A percentile compares a stretch with the other conserved stretches of the same genome.
phyloP scores from a whole-genome alignment of 1,284 basidiomycete species.

The Boletus mariae region DNA sequence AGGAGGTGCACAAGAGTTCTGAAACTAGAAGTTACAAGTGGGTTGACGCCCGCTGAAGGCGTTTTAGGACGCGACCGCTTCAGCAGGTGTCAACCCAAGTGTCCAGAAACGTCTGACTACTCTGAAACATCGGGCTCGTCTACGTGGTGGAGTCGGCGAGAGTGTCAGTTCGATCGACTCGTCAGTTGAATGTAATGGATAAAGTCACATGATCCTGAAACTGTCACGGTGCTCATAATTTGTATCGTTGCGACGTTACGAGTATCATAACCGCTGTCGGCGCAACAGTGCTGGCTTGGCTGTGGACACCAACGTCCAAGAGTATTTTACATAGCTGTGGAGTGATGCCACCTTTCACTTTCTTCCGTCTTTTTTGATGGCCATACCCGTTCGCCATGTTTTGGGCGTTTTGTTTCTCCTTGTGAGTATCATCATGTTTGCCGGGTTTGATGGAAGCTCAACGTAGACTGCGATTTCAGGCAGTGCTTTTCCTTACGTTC shows the following conservation, averaged over 20 bases:
- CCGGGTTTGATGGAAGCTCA: not conserved
- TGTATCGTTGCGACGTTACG: not conserved
- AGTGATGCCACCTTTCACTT: not conserved
- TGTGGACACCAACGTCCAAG: not conserved
- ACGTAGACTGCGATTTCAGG: conserved; percentile 1
- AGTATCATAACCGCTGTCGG: not conserved
- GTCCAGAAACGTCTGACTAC: no score
- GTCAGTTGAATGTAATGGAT: no score
- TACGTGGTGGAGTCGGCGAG: not conserved
- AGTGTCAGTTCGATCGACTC: no score
- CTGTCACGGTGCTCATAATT: not conserved
- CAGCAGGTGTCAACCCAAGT: no score
- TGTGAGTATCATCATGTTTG: conserved; percentile 15
- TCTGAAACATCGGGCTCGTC: no score
- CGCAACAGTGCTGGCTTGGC: conserved; percentile 1
- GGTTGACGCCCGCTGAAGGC: no score
- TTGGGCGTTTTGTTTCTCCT: conserved; percentile 17
- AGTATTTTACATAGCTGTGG: conserved; percentile 8
- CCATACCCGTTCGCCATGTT: conserved; percentile 22
- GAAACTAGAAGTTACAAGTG: not conserved
- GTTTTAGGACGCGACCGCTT: no score
- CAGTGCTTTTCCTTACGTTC: conserved; percentile 14
- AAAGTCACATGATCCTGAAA: no score
- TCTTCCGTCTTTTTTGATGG: conserved; percentile 11
- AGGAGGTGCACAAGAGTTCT: not conserved